Base-by-base conservation (phyloP, 768 basidiomycete species). In the Russula brevipes region DNA sequence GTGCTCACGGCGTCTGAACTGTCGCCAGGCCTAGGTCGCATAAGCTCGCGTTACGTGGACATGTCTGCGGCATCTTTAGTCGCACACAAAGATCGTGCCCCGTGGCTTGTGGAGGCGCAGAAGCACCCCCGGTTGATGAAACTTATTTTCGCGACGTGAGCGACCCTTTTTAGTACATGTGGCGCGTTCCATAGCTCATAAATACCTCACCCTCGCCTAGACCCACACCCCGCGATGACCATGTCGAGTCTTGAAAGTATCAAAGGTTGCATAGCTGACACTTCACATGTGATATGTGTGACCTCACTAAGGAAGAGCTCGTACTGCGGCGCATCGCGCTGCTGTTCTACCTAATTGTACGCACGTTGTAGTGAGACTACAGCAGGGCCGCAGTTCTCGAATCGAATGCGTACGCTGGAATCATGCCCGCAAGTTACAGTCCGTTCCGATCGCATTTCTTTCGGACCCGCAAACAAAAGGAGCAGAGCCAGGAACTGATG, bases 91-190 rank as follows among this genome's bases (percentile, higher is more conserved):
- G 54, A 33, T 17, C 7, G 6, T 35, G 58, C 55, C 16, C 59
- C 63, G 17, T 64, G 63, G 63, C 47, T 64, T 5, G 7, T 60
- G 35, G 63, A 64, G 38, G 63, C 63, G 3, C 54, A 56, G 41
- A 44, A 60, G 10, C 54, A 64, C 14, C 49, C 3, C 31, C 41
- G 58, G 35, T 44, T 64, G 58, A 51, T 64, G 42, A 19, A 33
- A 31, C 63, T 64, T 42, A 46, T 64, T 39, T 35, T 31, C 4
- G 47, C 47, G 6, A 8, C 58, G 35, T 59, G 56, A 67, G 55
- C 30, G 52, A 16, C 7, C 19, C 35, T 47, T 10, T 17, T 17
- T 54, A 14, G 5, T 24, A 41, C 50, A 31, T 19, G 14, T 24
- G 3, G 19, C 11, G 30, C 31, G 35, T 24, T 33, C 24, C 39